Percentiles rank a stretch among this genome's conserved stretches.
phyloP scores from a whole-genome alignment of 129 eudicot species.

The Apium graveolens region DNA sequence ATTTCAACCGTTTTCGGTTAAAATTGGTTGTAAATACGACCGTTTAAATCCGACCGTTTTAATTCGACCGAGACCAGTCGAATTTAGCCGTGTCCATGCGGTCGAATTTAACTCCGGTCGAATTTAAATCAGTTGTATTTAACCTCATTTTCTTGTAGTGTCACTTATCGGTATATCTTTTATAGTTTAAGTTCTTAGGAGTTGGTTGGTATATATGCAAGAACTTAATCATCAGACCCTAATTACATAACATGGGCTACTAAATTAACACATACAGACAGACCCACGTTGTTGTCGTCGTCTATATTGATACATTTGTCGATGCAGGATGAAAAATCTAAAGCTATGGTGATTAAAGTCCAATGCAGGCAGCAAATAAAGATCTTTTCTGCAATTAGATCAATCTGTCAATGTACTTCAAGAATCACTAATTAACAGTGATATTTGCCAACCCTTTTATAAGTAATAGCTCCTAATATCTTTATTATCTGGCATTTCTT shows the following conservation, averaged over 20 bases:
- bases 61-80: no score
- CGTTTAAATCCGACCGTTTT: no score
- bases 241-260: neutral
- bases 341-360: constrained; percentile 4
- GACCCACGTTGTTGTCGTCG: neutral
- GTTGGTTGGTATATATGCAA: neutral
- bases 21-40: no score
- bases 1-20: no score
- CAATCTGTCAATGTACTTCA: neutral
- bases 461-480: neutral
- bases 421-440: constrained; percentile 1
- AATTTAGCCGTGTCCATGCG: no score
- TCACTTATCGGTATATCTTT: neutral
- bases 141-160: no score
- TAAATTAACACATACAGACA: neutral
- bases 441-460: neutral
- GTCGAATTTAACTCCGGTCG: no score
- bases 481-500: neutral
- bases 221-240: no score
- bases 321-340: constrained; percentile 31
- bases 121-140: no score
- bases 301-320: neutral
- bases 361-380: constrained; percentile 22
- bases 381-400: neutral
- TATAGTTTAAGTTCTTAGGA: neutral